Evolutionary conservation across 345 rosid species (phyloP).

Genomic region (Xanthoceras sorbifolium): DNA sequence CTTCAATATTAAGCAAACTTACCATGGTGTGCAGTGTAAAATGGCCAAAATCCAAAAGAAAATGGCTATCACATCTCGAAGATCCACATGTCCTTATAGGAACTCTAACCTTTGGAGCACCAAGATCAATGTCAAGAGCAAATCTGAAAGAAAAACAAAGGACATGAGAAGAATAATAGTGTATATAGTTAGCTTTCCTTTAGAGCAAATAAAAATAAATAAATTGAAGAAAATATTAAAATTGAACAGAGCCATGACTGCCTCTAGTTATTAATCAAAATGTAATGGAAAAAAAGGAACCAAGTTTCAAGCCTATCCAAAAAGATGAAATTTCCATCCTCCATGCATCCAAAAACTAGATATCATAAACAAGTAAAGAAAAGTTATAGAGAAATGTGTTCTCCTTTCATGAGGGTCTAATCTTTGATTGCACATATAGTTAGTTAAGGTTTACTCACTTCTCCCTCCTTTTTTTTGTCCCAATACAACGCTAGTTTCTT

Average conservation of each 20-base stretch:
- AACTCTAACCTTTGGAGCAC: constrained; percentile 95
- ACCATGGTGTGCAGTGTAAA: constrained; percentile 88
- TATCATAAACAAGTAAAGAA: neutral
- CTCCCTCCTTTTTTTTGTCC: neutral
- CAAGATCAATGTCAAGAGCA: constrained; percentile 96
- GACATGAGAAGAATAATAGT: neutral
- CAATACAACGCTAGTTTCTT: neutral
- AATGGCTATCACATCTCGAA: constrained; percentile 69
- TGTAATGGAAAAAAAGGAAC: neutral
- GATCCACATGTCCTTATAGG: constrained; percentile 73
- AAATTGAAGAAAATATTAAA: neutral
- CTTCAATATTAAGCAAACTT: constrained; percentile 34
- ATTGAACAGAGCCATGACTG: neutral
- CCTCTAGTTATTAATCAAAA: neutral
- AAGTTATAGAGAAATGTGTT: neutral
- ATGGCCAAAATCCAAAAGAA: constrained; percentile 96
- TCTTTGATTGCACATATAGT: neutral
- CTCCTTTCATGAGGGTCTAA: neutral
- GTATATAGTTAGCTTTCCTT: neutral
- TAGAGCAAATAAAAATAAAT: neutral
- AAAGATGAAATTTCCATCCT: neutral
- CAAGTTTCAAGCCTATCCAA: constrained; percentile 2
- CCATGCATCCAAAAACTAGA: neutral
- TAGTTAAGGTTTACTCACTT: neutral
- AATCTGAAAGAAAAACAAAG: constrained; percentile 60